These are phyloP conservation scores for Sporobolomyces roseus DNA, from an alignment of 768 basidiomycete species.

Conservation along the genomic window DNA sequence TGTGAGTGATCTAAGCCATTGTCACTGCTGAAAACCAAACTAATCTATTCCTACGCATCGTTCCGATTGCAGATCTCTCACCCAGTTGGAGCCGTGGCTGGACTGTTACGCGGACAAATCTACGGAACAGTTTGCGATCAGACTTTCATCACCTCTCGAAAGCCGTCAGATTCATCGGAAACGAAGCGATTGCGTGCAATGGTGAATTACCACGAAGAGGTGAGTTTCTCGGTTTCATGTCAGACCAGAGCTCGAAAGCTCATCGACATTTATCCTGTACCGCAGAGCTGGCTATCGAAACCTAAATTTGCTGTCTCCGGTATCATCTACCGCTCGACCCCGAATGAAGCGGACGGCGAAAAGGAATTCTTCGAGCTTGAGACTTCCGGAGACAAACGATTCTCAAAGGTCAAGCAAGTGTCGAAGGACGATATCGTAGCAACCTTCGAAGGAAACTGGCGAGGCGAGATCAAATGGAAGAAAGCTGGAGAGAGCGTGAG, in stretches of 20 bases:
- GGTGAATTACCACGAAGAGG: constrained; percentile 95
- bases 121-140: constrained; percentile 77
- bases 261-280: background rate
- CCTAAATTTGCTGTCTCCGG: constrained; percentile 58
- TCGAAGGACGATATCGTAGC: constrained; percentile 72
- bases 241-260: too few relatives aligned
- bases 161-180: background rate
- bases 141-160: constrained; percentile 28
- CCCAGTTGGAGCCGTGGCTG: constrained; percentile 84
- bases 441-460: constrained; percentile 83
- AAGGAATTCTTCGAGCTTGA: constrained; percentile 15
- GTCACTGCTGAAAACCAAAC: too few relatives aligned
- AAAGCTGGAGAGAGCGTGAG: constrained; percentile 53
- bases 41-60: background rate
- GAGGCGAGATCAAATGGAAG: constrained; percentile 74
- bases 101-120: constrained; percentile 82
- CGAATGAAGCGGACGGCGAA: constrained; percentile 53
- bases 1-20: constrained; percentile 42
- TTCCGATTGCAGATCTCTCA: constrained; percentile 84
- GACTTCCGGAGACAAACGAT: constrained; percentile 42
- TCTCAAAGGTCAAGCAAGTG: constrained; percentile 70
- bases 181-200: constrained; percentile 26
- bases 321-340: constrained; percentile 76
- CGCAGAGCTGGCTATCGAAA: constrained; percentile 36
- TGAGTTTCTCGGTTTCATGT: too few relatives aligned